These are phyloP conservation scores for Venturiaceae sp. DNA, from an alignment of 2,329 filamentous ascomycete genomes.

Conservation along the genomic window DNA sequence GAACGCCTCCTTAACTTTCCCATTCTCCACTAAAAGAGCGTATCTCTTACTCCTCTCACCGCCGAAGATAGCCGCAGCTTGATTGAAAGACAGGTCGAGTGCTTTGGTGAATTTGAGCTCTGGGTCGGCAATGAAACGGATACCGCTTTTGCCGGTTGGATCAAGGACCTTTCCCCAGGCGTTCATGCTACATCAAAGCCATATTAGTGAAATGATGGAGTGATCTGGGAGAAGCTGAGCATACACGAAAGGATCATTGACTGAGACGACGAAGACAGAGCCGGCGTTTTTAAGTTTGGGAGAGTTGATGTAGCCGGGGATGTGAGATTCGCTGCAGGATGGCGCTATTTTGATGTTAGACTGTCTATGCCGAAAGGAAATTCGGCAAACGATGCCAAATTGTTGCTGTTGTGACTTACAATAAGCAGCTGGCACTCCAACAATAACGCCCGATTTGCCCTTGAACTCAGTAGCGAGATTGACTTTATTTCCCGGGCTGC, in stretches of 20 bases:
- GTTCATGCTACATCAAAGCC: slow-evolving; percentile 63
- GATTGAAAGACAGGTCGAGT: slow-evolving; percentile 76
- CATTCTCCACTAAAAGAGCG: slow-evolving; percentile 71
- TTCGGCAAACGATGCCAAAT: no score
- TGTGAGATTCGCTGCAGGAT: slow-evolving; percentile 58
- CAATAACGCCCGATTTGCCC: slow-evolving; percentile 63
- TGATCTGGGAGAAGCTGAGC: neutral
- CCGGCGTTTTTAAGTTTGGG: slow-evolving; percentile 69
- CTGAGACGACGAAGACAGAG: slow-evolving; percentile 78
- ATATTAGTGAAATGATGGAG: neutral
- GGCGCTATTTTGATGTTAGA: slow-evolving; percentile 29
- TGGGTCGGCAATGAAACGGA: slow-evolving; percentile 83
- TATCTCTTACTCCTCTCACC: slow-evolving; percentile 79
- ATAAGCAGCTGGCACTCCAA: slow-evolving; percentile 78
- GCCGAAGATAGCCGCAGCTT: slow-evolving; percentile 59
- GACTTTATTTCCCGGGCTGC: slow-evolving; percentile 85
- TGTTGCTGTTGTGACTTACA: slow-evolving; percentile 37
- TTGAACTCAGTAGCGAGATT: slow-evolving; percentile 72
- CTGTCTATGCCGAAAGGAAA: neutral
- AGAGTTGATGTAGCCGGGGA: slow-evolving; percentile 80
- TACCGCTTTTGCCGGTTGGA: slow-evolving; percentile 59
- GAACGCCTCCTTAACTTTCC: slow-evolving; percentile 71
- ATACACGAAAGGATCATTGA: slow-evolving; percentile 92
- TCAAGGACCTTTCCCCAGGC: slow-evolving; percentile 77
- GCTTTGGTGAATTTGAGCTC: slow-evolving; percentile 71